phyloP scores from a whole-genome alignment of 2,329 filamentous ascomycete genomes.

The Talaromyces rugulosus region DNA sequence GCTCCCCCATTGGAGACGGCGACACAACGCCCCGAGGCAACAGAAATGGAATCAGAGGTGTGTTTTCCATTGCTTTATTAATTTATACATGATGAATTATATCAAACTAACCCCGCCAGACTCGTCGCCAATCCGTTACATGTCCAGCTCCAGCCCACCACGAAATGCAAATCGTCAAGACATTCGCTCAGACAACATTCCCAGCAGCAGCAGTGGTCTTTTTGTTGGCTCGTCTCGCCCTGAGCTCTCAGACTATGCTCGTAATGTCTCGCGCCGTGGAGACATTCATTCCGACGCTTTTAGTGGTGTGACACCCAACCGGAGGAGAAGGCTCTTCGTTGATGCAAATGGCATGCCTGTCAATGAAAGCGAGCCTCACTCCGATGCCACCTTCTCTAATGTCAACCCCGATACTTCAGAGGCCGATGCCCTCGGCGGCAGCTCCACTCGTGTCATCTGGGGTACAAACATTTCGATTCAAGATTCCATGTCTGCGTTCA shows the following conservation, averaged over 20 bases:
- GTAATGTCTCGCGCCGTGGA: constrained; percentile 64
- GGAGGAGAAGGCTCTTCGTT: constrained; percentile 59
- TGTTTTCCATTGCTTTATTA: background rate
- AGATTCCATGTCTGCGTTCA: constrained; percentile 81
- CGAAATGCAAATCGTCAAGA: constrained; percentile 52
- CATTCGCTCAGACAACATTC: constrained; percentile 66
- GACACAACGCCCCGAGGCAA: constrained; percentile 42
- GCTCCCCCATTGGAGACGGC: constrained; percentile 45
- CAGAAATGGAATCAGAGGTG: constrained; percentile 36
- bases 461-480: constrained; percentile 94
- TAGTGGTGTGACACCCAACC: constrained; percentile 47
- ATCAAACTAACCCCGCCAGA: constrained; percentile 48
- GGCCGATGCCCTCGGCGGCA: constrained; percentile 79
- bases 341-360: constrained; percentile 61
- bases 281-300: constrained; percentile 82
- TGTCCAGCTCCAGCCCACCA: constrained; percentile 83
- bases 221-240: constrained; percentile 66
- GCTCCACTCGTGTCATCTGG: constrained; percentile 83
- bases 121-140: constrained; percentile 89
- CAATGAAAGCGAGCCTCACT: constrained; percentile 44
- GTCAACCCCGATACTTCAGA: constrained; percentile 83
- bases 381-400: constrained; percentile 64
- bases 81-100: background rate
- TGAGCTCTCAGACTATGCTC: constrained; percentile 41
- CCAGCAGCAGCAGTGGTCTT: constrained; percentile 79